Conservation (phyloP, 768 basidiomycete species). For the Lentinula boryana region DNA sequence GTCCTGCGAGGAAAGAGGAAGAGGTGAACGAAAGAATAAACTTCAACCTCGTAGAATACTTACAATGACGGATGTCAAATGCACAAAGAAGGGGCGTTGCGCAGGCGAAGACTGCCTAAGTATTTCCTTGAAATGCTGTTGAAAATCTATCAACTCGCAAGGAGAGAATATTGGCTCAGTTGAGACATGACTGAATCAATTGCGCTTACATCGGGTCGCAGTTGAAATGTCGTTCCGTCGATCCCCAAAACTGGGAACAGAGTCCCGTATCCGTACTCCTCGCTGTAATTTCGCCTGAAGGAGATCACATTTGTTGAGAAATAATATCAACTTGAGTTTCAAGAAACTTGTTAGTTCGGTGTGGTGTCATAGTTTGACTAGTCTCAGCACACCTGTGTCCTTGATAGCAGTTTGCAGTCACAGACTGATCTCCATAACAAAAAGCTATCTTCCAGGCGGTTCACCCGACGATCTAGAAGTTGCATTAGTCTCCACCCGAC, state of each 20-base stretch:
- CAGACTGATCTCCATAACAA: constrained; percentile 75
- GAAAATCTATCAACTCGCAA: constrained; percentile 50
- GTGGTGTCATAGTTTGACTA: not conserved
- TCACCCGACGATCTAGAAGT: constrained; percentile 45
- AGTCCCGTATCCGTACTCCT: constrained; percentile 60
- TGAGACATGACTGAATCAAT: not conserved
- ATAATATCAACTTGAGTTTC: constrained; percentile 21
- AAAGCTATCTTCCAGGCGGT: constrained; percentile 73
- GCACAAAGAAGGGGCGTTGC: constrained; percentile 62
- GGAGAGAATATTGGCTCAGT: not conserved
- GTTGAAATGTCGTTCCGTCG: constrained; percentile 64
- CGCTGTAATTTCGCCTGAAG: constrained; percentile 66
- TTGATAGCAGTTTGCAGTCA: constrained; percentile 54
- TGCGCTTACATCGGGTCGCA: constrained; percentile 59
- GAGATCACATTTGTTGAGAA: constrained; percentile 70
- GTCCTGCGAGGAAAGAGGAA: constrained; percentile 40
- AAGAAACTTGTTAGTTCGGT: not conserved
- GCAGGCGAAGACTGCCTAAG: constrained; percentile 55
- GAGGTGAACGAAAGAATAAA: constrained; percentile 9
- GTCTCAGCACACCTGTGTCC: constrained; percentile 33
- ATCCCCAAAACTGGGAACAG: constrained; percentile 69
- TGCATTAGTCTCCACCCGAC: not conserved
- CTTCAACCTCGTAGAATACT: constrained; percentile 21
- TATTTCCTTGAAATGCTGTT: constrained; percentile 76
- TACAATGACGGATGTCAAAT: constrained; percentile 76